phyloP scores from a whole-genome alignment of 768 basidiomycete species.

The Lepiota subincarnata region DNA sequence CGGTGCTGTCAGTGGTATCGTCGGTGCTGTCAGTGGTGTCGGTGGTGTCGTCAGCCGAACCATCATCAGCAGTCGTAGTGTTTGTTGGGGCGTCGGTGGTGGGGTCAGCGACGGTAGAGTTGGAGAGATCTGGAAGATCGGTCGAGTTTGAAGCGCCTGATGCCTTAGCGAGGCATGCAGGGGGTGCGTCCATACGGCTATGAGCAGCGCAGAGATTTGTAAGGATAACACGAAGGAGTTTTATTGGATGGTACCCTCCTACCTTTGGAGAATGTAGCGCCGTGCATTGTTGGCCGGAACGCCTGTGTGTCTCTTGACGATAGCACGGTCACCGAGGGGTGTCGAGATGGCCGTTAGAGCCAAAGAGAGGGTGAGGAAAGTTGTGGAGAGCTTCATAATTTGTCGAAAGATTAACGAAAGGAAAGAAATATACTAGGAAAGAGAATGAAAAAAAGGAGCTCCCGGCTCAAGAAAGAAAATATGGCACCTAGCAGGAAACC shows the following conservation, averaged over 20 bases:
- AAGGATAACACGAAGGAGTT: background rate
- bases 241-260: constrained; percentile 11
- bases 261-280: constrained; percentile 31
- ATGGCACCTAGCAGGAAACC: constrained; percentile 16
- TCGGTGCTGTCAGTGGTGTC: too few species aligned
- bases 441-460: constrained; percentile 27
- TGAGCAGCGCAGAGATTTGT: background rate
- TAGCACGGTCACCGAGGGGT: constrained; percentile 31
- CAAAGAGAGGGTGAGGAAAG: constrained; percentile 25
- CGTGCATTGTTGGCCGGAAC: constrained; percentile 21
- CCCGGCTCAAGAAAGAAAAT: constrained; percentile 29
- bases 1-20: too few species aligned
- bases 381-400: constrained; percentile 25
- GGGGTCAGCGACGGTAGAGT: constrained; percentile 19
- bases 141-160: constrained; percentile 17
- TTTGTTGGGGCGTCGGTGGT: constrained; percentile 14
- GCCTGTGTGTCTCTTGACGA: constrained; percentile 28
- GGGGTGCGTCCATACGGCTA: constrained; percentile 29
- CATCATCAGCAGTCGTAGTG: constrained; percentile 9
- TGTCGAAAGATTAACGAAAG: constrained; percentile 17
- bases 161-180: constrained; percentile 26
- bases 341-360: constrained; percentile 25
- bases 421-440: constrained; percentile 14
- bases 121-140: constrained; percentile 16
- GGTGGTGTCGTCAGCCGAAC: background rate